Conservation (phyloP, 306 rosid genomes). For the Ochetophila trinervis region DNA sequence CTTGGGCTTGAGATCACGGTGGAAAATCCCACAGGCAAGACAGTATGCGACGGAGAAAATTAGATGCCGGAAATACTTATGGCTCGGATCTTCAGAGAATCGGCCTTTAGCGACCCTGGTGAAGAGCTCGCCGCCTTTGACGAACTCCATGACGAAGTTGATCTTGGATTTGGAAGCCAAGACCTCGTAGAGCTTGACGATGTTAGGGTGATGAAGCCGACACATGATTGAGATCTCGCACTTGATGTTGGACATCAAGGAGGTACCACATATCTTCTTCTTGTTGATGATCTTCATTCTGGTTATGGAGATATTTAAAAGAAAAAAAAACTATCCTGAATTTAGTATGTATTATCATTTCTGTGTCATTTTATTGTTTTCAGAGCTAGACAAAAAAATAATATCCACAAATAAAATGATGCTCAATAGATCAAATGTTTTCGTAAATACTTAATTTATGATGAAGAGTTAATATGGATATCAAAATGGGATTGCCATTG, state of each 20-base stretch:
- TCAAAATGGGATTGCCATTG: too few relatives aligned
- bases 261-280: constrained; percentile 39
- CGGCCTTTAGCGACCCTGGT: constrained; percentile 44
- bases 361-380: too few relatives aligned
- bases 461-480: too few relatives aligned
- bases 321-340: too few relatives aligned
- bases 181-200: constrained; percentile 64
- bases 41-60: constrained; percentile 72
- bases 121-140: constrained; percentile 71
- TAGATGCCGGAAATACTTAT: constrained; percentile 49
- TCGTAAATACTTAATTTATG: too few relatives aligned
- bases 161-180: constrained; percentile 64
- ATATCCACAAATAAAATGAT: too few relatives aligned
- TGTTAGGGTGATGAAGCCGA: constrained; percentile 52
- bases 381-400: too few relatives aligned
- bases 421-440: too few relatives aligned
- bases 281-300: constrained; percentile 64
- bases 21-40: constrained; percentile 61
- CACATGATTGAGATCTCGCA: constrained; percentile 69
- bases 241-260: constrained; percentile 45
- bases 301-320: too few relatives aligned
- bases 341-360: too few relatives aligned
- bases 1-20: constrained; percentile 78
- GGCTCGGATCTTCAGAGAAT: constrained; percentile 46
- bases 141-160: constrained; percentile 59